Conservation (phyloP, 495 filamentous ascomycete species). For the Aspergillus panamensis region DNA sequence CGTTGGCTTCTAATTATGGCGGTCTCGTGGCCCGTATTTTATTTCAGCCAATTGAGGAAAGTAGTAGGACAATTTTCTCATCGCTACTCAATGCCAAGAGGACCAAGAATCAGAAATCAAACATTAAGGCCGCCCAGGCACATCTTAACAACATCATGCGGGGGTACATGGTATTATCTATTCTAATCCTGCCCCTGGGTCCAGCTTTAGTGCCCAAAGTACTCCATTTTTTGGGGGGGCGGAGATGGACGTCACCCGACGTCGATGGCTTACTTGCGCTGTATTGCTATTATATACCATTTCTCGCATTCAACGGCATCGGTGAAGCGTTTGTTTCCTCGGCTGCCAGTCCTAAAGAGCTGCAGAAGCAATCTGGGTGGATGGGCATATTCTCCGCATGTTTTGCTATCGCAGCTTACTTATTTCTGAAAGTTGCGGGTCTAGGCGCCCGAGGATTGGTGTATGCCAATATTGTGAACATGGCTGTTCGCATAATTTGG, state of each 20-base stretch:
- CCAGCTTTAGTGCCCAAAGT: slow-evolving; percentile 69
- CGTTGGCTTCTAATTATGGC: slow-evolving; percentile 91
- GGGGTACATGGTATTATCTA: slow-evolving; percentile 56
- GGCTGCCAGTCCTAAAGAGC: slow-evolving; percentile 65
- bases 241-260: slow-evolving; percentile 61
- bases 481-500: slow-evolving; percentile 79
- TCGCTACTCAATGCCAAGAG: slow-evolving; percentile 50
- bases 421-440: slow-evolving; percentile 61
- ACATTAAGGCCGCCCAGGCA: slow-evolving; percentile 29
- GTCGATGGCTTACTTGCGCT: slow-evolving; percentile 67
- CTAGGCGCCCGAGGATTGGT: slow-evolving; percentile 79
- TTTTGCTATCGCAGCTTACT: slow-evolving; percentile 67
- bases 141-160: slow-evolving; percentile 38
- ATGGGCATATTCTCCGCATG: slow-evolving; percentile 74
- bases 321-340: slow-evolving; percentile 89
- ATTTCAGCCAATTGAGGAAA: slow-evolving; percentile 94
- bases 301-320: slow-evolving; percentile 88
- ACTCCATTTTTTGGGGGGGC: slow-evolving; percentile 69
- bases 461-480: slow-evolving; percentile 79
- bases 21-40: slow-evolving; percentile 83
- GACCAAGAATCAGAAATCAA: slow-evolving; percentile 13
- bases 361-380: slow-evolving; percentile 72
- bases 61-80: slow-evolving; percentile 80
- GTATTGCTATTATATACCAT: slow-evolving; percentile 90
- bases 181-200: slow-evolving; percentile 62